Evolutionary conservation across 495 filamentous ascomycete species (phyloP).

Genomic region (Aeminium ludgeri): DNA sequence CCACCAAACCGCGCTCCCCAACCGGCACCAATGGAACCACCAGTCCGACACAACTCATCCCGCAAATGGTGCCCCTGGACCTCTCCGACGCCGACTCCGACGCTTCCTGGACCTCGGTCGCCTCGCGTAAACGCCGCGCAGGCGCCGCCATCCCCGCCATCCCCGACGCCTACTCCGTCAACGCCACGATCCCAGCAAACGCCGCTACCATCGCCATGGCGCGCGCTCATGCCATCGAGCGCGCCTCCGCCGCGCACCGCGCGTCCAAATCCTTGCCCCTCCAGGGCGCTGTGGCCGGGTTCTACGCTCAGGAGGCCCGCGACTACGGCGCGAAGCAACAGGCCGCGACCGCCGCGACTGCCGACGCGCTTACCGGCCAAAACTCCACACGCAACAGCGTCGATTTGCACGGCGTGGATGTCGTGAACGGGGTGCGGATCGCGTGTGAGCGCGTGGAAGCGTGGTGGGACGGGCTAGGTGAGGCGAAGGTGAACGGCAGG

Average conservation of each 20-base stretch:
- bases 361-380: constrained; percentile 32
- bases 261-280: constrained; percentile 46
- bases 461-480: constrained; percentile 70
- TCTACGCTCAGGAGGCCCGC: constrained; percentile 45
- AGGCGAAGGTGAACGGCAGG: constrained; percentile 28
- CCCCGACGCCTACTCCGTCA: too few relatives aligned
- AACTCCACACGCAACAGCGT: constrained; percentile 36
- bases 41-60: constrained; percentile 23
- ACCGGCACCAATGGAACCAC: too few relatives aligned
- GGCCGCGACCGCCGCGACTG: constrained; percentile 16
- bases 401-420: constrained; percentile 74
- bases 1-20: too few relatives aligned
- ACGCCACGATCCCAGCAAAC: too few relatives aligned
- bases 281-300: constrained; percentile 49
- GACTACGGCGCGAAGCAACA: constrained; percentile 33
- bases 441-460: constrained; percentile 42
- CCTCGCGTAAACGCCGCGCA: too few relatives aligned
- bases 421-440: constrained; percentile 63
- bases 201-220: too few relatives aligned
- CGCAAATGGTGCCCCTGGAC: constrained; percentile 24
- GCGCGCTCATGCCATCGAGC: constrained; percentile 34
- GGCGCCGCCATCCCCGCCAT: too few relatives aligned
- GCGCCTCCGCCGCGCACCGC: constrained; percentile 45
- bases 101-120: too few relatives aligned
- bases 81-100: constrained; percentile 1